Percentiles rank a stretch among this genome's conserved stretches.
These are phyloP conservation scores for Trebouxiophyceae sp. DNA, from an alignment of 163 green algal species.

Conservation along the genomic window DNA sequence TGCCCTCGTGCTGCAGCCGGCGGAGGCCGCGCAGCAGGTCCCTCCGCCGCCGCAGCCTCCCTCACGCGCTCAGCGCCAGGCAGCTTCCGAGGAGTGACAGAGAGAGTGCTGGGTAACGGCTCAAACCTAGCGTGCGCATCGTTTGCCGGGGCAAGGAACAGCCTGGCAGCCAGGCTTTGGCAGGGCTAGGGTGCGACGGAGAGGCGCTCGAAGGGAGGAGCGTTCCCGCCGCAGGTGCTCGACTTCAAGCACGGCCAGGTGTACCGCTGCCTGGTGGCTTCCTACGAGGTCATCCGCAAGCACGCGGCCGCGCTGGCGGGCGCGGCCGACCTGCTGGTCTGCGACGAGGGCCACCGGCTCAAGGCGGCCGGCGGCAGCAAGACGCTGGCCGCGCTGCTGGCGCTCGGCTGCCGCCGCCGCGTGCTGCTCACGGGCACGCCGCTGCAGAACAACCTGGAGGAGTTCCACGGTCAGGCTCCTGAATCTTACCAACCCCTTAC, in stretches of 20 bases:
- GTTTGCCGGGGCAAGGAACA: too few relatives aligned
- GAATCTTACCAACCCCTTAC: constrained; percentile 20
- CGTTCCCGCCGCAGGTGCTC: constrained; percentile 35
- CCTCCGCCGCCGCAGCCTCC: too few relatives aligned
- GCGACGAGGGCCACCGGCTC: constrained; percentile 59
- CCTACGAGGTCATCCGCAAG: constrained; percentile 77
- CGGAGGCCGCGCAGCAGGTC: constrained; percentile 19
- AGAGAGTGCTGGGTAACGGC: too few relatives aligned
- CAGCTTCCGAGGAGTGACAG: too few relatives aligned
- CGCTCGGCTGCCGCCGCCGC: constrained; percentile 47
- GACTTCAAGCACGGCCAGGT: constrained; percentile 35
- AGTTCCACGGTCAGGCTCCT: constrained; percentile 29
- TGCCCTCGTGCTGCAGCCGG: constrained; percentile 35
- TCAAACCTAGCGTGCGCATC: too few relatives aligned
- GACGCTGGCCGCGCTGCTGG: constrained; percentile 64
- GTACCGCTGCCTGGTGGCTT: constrained; percentile 31
- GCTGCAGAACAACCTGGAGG: constrained; percentile 55
- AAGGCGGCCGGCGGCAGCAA: constrained; percentile 70
- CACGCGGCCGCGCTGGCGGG: constrained; percentile 38
- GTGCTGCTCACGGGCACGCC: constrained; percentile 76
- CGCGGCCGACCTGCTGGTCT: constrained; percentile 62
- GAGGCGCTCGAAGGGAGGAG: too few relatives aligned
- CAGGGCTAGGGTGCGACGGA: too few relatives aligned
- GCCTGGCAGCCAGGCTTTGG: too few relatives aligned
- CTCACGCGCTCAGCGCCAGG: too few relatives aligned